Evolutionary conservation across 192 early-diverging fungal genomes (phyloP), one percentile per base, ranked within the genome.

Genomic region (Piromyces sp.): DNA sequence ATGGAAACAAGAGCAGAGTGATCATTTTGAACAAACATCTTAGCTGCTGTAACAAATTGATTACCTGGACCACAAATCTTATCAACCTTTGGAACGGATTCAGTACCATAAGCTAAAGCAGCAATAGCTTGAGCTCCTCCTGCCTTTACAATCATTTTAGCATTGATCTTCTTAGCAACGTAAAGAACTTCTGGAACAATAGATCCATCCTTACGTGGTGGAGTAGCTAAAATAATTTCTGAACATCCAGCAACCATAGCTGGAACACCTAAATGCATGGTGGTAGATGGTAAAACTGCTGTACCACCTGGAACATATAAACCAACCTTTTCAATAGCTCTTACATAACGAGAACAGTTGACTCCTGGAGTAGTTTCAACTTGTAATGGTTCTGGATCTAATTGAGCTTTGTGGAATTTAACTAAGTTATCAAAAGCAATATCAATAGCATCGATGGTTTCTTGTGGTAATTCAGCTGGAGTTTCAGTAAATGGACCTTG

Each of bases 21-120:
- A 83, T 98, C 97, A 88, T 95, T 96, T 92, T 94, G 96, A 4
- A 93, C 93, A 80, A 94, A 82, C 96, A 99, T 97, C 89, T 99
- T 99, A 82, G 98, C 97, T 11, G 97, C 96, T 5, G 98, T 99
- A n/a, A 99, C 98, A 86, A 95, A 99, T 87, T 99, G 98, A 87
- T 99, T 99, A 51, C 98, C 98, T 14, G 98, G 98, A 31, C 98
- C 98, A 87, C 96, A 98, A 86, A 99, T 99, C 92, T 99, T 99
- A 87, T 99, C 98, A 14, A 98, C 98, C 88, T 99, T 99, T 80
- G 97, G 96, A 68, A 98, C 93, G 0, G 90, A 90, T 84, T 95
- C 93, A 6, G 98, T 99, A 42, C 97, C 97, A 83, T 97, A 98
- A n/a, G 97, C 97, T 94, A 99, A 94, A 15, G 96, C 96, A 29